Base-by-base conservation (phyloP, 441 rosid genomes). In the Kokia cookei region DNA sequence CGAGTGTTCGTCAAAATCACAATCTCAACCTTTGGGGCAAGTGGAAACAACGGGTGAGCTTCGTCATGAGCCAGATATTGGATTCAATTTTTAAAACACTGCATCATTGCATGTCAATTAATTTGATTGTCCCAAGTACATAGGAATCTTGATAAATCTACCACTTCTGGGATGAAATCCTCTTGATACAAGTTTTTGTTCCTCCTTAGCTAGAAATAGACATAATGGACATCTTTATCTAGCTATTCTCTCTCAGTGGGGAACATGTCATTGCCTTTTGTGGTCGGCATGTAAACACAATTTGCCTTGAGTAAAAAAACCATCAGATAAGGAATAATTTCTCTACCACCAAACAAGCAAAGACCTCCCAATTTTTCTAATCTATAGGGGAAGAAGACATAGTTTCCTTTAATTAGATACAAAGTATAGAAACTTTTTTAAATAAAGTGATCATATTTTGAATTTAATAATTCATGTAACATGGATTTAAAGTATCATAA, bases 211-310 rank as follows among this genome's bases (percentile, higher is more conserved):
- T 37, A 7, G 42, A 37, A 37, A 9, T 37, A 54, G 71, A 71
- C 75, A 54, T 69, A 63, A 37, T 37, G 50, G 68, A 47, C 58
- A 54, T 76, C 74, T 40, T 55, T 51, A 69, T 76, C 71, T 40
- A 50, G 47, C 22, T 48, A 29, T 53, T 71, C 58, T 24, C 40
- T 29, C 48, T 5, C 64, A 71, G 71, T 71, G 79, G 75, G 71
- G 50, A 73, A 64, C 75, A 71, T 43, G 59, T 53, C 24, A 2
- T 35, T 63, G 48, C 53, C 45, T 45, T 71, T 71, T 43, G 7
- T 55, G 51, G 72, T 27, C 55, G 40, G 72, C 40, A 54, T 40
- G 19, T 71, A 71, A 76, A 57, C 65, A 1, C 15, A 3, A 0
- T 26, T 9, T 24, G 9, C 13, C 62, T 58, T 29, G 24, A 58